phyloP scores from a whole-genome alignment of 495 filamentous ascomycete genomes.

The Penicillium tannophilum region DNA sequence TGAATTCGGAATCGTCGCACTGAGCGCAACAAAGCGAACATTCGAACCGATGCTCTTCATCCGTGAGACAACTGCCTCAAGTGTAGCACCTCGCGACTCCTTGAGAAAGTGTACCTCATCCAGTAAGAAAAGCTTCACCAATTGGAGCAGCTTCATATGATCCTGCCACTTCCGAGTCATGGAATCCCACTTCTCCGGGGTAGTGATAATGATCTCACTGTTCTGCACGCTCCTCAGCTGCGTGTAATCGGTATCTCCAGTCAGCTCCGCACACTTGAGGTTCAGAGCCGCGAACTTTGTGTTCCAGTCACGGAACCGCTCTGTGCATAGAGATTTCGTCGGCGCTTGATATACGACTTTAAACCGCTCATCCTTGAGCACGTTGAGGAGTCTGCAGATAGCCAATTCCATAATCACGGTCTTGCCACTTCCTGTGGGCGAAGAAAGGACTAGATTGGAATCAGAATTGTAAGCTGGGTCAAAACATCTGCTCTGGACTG shows the following conservation, averaged over 20 bases:
- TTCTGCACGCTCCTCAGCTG: conserved; percentile 75
- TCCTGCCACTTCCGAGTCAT: conserved; percentile 97
- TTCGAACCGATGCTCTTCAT: conserved; percentile 92
- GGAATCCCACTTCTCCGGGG: conserved; percentile 98
- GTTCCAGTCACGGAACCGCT: conserved; percentile 82
- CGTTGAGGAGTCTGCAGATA: conserved; percentile 75
- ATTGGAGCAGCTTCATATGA: conserved; percentile 76
- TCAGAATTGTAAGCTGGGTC: conserved; percentile 66
- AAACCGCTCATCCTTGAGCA: conserved; percentile 65
- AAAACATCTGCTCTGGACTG: conserved; percentile 89
- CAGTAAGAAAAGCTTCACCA: conserved; percentile 90
- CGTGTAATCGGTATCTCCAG: conserved; percentile 81
- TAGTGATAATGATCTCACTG: conserved; percentile 92
- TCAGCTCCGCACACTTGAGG: conserved; percentile 81
- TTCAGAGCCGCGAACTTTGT: conserved; percentile 77
- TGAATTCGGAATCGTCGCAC: conserved; percentile 92
- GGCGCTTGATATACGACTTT: conserved; percentile 97
- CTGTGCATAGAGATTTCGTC: conserved; percentile 88
- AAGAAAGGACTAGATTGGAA: conserved; percentile 85
- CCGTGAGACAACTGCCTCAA: conserved; percentile 94
- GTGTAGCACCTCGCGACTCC: conserved; percentile 82
- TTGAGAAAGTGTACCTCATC: conserved; percentile 97
- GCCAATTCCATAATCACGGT: conserved; percentile 90
- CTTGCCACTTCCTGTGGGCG: conserved; percentile 94
- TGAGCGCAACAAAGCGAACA: conserved; percentile 88